A percentile compares a stretch with the other conserved stretches of the same genome.
Evolutionary conservation across 371 early-diverging fungal species (phyloP).

Genomic region (Rhizopus arrhizus): DNA sequence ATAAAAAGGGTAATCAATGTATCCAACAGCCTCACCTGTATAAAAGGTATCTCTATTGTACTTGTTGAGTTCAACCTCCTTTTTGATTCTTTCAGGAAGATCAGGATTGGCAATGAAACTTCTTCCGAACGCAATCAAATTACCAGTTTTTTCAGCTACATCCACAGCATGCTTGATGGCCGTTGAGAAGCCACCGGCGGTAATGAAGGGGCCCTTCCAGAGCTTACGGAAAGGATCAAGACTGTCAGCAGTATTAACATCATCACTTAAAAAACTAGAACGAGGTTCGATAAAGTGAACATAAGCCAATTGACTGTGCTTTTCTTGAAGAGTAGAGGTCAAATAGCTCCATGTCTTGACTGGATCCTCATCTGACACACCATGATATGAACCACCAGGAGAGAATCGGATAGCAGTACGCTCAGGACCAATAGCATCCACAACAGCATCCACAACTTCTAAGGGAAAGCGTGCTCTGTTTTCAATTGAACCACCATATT

Average conservation of each 20-base stretch:
- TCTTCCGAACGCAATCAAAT: constrained; percentile 35
- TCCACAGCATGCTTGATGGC: constrained; percentile 16
- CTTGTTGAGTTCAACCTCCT: constrained; percentile 13
- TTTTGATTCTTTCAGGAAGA: constrained; percentile 22
- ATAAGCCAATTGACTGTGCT: constrained; percentile 22
- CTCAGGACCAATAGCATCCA: constrained; percentile 21
- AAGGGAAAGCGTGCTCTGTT: constrained; percentile 54
- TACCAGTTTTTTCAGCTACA: constrained; percentile 17
- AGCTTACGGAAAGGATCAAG: constrained; percentile 23
- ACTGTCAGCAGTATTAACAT: constrained; percentile 16
- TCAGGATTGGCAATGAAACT: constrained; percentile 35
- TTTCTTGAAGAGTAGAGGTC: constrained; percentile 13
- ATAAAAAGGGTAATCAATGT: constrained; percentile 32
- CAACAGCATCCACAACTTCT: constrained; percentile 48
- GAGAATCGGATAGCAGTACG: constrained; percentile 24
- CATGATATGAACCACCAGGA: constrained; percentile 18
- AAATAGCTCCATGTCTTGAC: constrained; percentile 29
- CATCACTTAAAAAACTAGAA: constrained; percentile 1
- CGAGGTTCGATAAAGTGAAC: constrained; percentile 30
- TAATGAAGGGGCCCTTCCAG: constrained; percentile 30
- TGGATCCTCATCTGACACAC: constrained; percentile 24
- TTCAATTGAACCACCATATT: constrained; percentile 58
- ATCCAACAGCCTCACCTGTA: constrained; percentile 19
- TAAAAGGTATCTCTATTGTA: constrained; percentile 31
- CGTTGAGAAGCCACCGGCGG: constrained; percentile 21